phyloP scores from a whole-genome alignment of 225 moss, liverwort and hornwort species.

The Polytrichum commune region DNA sequence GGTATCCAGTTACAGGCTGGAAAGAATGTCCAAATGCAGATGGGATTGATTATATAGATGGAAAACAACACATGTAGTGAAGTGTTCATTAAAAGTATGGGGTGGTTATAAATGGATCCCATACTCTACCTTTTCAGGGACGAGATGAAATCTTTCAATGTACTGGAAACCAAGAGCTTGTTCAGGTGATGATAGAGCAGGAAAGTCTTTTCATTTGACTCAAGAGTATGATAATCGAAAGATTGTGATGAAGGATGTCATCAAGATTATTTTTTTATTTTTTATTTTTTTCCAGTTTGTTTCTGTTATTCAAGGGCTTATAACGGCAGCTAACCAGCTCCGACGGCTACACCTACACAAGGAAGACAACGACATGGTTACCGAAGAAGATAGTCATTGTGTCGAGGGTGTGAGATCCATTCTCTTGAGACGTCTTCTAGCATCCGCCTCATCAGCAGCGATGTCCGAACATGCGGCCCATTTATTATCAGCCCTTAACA shows the following conservation, averaged over 20 bases:
- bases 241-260: no score
- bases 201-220: background rate
- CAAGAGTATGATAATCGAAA: background rate
- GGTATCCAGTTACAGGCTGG: no score
- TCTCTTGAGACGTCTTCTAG: constrained; percentile 73
- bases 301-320: constrained; percentile 75
- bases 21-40: no score
- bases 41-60: no score
- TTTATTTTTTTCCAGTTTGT: constrained; percentile 82
- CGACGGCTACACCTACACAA: constrained; percentile 48
- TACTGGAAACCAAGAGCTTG: background rate
- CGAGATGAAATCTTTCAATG: no score
- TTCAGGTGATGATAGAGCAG: constrained; percentile 1
- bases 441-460: constrained; percentile 65
- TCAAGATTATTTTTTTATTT: constrained; percentile 4
- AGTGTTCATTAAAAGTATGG: no score
- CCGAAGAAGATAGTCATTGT: constrained; percentile 23
- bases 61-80: no score
- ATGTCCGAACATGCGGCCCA: constrained; percentile 74
- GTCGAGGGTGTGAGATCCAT: constrained; percentile 46
- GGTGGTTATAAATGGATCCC: no score
- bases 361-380: constrained; percentile 30
- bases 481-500: constrained; percentile 74
- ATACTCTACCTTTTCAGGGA: no score
- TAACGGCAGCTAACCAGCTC: constrained; percentile 73